Evolutionary conservation across 192 early-diverging fungal genomes (phyloP), one percentile per base, ranked within the genome.

Genomic region (Backusella westeae): DNA sequence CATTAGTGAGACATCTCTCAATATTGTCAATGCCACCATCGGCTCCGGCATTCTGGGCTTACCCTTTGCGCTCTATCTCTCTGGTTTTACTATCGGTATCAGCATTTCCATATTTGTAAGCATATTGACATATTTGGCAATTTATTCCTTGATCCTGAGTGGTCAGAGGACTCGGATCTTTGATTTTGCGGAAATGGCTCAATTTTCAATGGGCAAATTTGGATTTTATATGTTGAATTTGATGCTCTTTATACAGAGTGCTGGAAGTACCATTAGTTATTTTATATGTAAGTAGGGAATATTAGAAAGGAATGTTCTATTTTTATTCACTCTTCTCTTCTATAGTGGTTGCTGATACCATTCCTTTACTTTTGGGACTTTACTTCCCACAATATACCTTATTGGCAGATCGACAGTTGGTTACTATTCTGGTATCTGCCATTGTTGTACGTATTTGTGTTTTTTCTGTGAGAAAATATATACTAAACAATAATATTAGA

Each of bases 31-130:
- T 77, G 90, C 90, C 2, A 89, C 89, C 9, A 87, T 91, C 49
- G 91, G 91, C 8, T 90, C 91, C 1, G 91, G 91, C 12, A 87
- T 93, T 23, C 81, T 93, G 10, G 91, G 89, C 1, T 79, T 93
- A 23, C 87, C 91, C 3, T 93, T 89, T 80, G 89, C 91, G 3
- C 82, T 93, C 42, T 81, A 79, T 36, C 86, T 87, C n/a, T 86
- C 83, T 15, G 91, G 91, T 17, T 91, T 93, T 71, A 85, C 83
- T 34, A 75, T 84, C 19, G 90, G 90, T 59, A 80, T 90, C 26
- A 44, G 79, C 4, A 70, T 85, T 0, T 82, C 91, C 21, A 67
- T 87, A 0, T 71, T 84, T 21, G 87, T 88, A 0, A 81, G 84
- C 0, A 65, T 83, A 34, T 79, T 93, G 9, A 85, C 82, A 17